Conservation (phyloP, 1,284 basidiomycete genomes). For the Cutaneotrichosporon spelunceum region DNA sequence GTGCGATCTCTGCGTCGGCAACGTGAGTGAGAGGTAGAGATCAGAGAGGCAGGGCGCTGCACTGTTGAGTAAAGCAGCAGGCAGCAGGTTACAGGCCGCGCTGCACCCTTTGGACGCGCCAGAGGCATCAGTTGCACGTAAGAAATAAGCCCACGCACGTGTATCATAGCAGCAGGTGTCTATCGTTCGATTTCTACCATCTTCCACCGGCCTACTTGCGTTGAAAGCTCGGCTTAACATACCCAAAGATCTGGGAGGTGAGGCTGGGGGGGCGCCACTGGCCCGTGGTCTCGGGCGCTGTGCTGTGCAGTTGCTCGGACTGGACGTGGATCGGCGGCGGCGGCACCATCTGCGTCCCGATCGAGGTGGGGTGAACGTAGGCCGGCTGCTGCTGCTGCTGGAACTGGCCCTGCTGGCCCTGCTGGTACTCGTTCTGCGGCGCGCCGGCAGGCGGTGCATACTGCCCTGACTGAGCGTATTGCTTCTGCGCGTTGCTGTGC, state of each 20-base stretch:
- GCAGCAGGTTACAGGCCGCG: too few relatives aligned
- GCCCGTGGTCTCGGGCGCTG: not conserved
- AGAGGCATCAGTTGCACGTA: too few relatives aligned
- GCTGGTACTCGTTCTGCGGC: not conserved
- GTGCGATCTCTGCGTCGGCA: too few relatives aligned
- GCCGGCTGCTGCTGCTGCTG: not conserved
- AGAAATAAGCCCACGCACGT: too few relatives aligned
- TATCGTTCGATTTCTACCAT: not conserved
- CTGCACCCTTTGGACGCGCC: too few relatives aligned
- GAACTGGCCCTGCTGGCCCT: not conserved
- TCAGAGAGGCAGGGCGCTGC: too few relatives aligned
- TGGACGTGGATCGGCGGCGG: constrained; percentile 2
- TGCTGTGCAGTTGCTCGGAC: constrained; percentile 3
- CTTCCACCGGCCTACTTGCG: not conserved
- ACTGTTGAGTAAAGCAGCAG: too few relatives aligned
- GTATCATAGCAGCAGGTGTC: not conserved
- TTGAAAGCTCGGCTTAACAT: constrained; percentile 2
- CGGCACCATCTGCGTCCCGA: constrained; percentile 6
- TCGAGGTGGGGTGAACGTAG: constrained; percentile 1
- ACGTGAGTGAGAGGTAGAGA: too few relatives aligned
- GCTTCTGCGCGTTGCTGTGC: not conserved
- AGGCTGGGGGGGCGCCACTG: constrained; percentile 6
- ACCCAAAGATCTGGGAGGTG: constrained; percentile 7
- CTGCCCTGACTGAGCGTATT: not conserved
- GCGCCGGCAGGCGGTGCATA: not conserved